Evolutionary conservation across 1,139 yeast genomes (phyloP).

Genomic region (Williopsis jadinii): DNA sequence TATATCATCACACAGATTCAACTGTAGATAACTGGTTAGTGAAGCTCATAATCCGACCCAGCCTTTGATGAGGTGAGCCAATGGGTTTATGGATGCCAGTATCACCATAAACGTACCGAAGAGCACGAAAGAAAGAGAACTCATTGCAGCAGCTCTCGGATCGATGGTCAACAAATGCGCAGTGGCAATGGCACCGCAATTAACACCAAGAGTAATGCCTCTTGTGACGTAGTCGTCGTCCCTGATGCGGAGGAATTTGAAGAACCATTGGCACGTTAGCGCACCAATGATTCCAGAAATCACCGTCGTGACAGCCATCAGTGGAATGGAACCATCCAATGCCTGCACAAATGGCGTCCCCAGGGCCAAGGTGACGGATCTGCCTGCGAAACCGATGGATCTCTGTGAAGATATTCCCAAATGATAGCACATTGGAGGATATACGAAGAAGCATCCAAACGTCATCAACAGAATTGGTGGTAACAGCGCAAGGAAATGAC

Average conservation of each 20-base stretch:
- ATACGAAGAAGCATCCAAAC: constrained; percentile 53
- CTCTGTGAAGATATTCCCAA: constrained; percentile 55
- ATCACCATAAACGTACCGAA: constrained; percentile 72
- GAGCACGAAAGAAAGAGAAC: constrained; percentile 61
- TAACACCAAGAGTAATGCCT: constrained; percentile 70
- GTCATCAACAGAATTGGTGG: constrained; percentile 56
- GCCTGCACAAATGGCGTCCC: constrained; percentile 68
- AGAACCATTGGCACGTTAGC: constrained; percentile 50
- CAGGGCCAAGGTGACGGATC: constrained; percentile 75
- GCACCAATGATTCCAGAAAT: constrained; percentile 76
- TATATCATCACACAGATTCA: too few relatives aligned
- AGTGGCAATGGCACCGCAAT: constrained; percentile 79
- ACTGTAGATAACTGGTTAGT: too few relatives aligned
- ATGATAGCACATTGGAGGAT: constrained; percentile 61
- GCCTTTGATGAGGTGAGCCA: constrained; percentile 30
- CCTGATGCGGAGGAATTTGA: constrained; percentile 41
- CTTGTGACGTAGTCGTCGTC: constrained; percentile 66
- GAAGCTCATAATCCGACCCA: constrained; percentile 24
- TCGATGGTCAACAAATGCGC: constrained; percentile 64
- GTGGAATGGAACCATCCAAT: constrained; percentile 59
- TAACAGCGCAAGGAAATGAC: constrained; percentile 50
- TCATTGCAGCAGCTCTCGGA: constrained; percentile 77
- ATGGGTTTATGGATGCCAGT: constrained; percentile 50
- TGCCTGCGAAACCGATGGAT: constrained; percentile 69
- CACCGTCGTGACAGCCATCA: constrained; percentile 77